Conservation (phyloP, 129 eudicot genomes). For the Flaveria bidentis region DNA sequence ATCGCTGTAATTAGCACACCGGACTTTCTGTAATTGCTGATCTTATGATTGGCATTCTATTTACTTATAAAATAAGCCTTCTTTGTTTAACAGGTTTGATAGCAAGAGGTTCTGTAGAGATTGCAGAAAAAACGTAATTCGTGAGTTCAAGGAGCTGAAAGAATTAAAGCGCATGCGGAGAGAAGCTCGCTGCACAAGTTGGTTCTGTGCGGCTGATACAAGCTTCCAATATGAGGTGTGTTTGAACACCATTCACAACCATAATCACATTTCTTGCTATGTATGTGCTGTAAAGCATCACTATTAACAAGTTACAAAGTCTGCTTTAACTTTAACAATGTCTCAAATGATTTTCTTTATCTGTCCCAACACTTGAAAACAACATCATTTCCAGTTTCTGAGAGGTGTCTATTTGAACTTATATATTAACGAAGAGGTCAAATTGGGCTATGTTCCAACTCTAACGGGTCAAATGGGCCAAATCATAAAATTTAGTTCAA, state of each 20-base stretch:
- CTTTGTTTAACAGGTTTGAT: constrained; percentile 64
- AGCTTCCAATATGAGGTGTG: constrained; percentile 87
- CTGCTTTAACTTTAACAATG: neutral
- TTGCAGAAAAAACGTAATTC: constrained; percentile 92
- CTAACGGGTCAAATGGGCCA: neutral
- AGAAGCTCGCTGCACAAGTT: constrained; percentile 79
- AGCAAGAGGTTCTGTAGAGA: constrained; percentile 97
- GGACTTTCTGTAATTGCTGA: neutral
- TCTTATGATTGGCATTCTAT: neutral
- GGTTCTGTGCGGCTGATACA: constrained; percentile 93
- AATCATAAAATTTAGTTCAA: neutral
- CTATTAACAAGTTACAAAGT: neutral
- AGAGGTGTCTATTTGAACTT: neutral
- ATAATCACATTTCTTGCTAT: constrained; percentile 8
- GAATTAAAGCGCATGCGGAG: constrained; percentile 78
- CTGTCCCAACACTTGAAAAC: neutral
- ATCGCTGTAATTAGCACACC: neutral
- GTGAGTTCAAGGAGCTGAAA: constrained; percentile 94
- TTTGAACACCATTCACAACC: constrained; percentile 5
- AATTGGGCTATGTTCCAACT: neutral
- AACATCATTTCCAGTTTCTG: neutral
- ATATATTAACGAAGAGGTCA: neutral
- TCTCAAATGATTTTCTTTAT: constrained; percentile 6
- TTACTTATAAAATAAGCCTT: neutral
- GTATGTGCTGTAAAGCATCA: neutral